Base-by-base conservation (phyloP, 257 asterid genomes). In the Ocimum tenuiflorum region DNA sequence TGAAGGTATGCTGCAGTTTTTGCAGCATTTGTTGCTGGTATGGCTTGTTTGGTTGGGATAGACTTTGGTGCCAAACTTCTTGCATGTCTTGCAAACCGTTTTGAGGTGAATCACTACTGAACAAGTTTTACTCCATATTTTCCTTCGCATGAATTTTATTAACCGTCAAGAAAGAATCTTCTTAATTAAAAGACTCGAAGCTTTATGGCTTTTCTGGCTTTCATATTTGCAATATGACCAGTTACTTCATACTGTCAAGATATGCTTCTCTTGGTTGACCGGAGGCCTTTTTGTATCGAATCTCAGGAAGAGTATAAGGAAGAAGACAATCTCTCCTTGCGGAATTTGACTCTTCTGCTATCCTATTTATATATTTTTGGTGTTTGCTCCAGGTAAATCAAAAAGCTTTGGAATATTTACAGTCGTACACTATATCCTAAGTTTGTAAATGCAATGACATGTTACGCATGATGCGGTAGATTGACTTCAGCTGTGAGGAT, bases 31-130 rank as follows among this genome's bases (percentile, higher is more conserved):
- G 95, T 81, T 77, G 90, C 96, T 74, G 99, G 99, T 66, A 85
- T 86, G 95, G 78, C 97, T 65, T 83, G 95, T 71, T 75, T 39
- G 73, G 92, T 86, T 75, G 99, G 99, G 69, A 79, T 90, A 47
- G 99, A 88, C 75, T 86, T 94, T 70, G 95, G 99, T 75, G 99
- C 95, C 70, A 86, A 94, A 73, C 85, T 90, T 78, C 89, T 94
- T 73, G 88, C 90, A 50, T 68, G 87, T 52, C 79, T 90, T 59
- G 99, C 97, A 57, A 80, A 81, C 69, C 74, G 81, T 65, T 94
- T 86, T 69, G 96, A 90, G 99, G 99, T 94, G 59, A 63, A 38
- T 80, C 59, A 42, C 69, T 47, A 51, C 20, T 31, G 55, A 19
- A 39, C 55, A 65, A 57, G 11, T 53, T 48, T 54, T 27, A 18